Conservation (phyloP, 164 flowering plant species). For the Annona cherimola region DNA sequence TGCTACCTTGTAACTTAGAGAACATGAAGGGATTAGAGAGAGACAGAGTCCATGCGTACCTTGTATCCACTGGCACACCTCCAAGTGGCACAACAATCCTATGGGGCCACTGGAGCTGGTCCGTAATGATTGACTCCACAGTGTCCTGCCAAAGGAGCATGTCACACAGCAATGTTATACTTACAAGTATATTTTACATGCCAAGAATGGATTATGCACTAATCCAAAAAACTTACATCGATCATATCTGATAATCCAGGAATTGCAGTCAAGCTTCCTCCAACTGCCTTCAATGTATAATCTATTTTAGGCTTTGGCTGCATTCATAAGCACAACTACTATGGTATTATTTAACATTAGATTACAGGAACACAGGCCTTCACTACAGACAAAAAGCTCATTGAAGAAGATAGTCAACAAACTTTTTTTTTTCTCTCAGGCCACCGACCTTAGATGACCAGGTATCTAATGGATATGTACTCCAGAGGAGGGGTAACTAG, state of each 20-base stretch:
- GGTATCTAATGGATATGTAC: no score
- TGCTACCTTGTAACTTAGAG: background rate
- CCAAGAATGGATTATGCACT: background rate
- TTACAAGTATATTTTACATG: background rate
- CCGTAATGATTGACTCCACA: constrained; percentile 79
- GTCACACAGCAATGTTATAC: background rate
- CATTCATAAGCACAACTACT: constrained; percentile 7
- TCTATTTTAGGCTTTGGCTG: constrained; percentile 96
- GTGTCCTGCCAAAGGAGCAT: constrained; percentile 54
- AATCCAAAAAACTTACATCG: constrained; percentile 53
- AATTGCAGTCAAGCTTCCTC: constrained; percentile 95
- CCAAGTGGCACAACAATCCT: constrained; percentile 97
- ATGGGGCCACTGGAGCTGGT: constrained; percentile 99
- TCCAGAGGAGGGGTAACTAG: no score
- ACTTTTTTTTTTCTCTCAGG: no score
- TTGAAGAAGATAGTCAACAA: background rate
- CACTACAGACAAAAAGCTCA: background rate
- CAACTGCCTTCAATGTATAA: constrained; percentile 92
- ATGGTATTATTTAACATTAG: background rate
- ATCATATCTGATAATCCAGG: constrained; percentile 99
- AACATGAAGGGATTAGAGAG: background rate
- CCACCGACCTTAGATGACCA: no score
- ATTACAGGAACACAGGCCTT: background rate
- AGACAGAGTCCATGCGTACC: constrained; percentile 35
- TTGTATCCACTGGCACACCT: constrained; percentile 75